Conservation (phyloP, 306 rosid genomes). For the Quercus agrifolia region DNA sequence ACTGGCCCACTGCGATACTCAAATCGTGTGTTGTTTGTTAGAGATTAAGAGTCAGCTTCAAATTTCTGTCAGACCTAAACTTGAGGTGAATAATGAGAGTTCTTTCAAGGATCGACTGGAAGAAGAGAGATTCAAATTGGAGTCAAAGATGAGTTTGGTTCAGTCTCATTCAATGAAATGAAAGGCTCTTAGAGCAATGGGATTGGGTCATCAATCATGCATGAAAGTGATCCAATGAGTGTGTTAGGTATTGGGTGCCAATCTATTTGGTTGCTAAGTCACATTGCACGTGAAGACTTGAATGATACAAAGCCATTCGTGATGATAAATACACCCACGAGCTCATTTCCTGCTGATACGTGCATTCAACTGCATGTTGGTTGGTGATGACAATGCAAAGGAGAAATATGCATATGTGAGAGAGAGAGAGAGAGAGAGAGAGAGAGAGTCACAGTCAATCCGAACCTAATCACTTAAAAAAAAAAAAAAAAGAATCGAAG, state of each 20-base stretch:
- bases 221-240: background rate
- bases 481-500: no score
- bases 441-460: no score
- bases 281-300: background rate
- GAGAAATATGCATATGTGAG: no score
- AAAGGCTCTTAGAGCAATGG: background rate
- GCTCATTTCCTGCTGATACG: no score
- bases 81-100: background rate
- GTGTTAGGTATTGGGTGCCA: constrained; percentile 16
- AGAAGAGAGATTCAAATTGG: background rate
- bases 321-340: no score
- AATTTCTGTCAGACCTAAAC: background rate
- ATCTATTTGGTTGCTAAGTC: constrained; percentile 3
- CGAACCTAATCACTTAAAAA: no score
- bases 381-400: no score
- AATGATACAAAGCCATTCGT: background rate
- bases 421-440: no score
- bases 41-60: background rate
- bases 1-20: background rate
- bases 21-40: background rate
- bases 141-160: background rate
- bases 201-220: background rate
- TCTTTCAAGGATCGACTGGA: background rate
- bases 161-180: background rate
- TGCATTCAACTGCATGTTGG: no score